Base-by-base conservation (phyloP, 2,329 filamentous ascomycete species). In the Talaromyces amestolkiae region DNA sequence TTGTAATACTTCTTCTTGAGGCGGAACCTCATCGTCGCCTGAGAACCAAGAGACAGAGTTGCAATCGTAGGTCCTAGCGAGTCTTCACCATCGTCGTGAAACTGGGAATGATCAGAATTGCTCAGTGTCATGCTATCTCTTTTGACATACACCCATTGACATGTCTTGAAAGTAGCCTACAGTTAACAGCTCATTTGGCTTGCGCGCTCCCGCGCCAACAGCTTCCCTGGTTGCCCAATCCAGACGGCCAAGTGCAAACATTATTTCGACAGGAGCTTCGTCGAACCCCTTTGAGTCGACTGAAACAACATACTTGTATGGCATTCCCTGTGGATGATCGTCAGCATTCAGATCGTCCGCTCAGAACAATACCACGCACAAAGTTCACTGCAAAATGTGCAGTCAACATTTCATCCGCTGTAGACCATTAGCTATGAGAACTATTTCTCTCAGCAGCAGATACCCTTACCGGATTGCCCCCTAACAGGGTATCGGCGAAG, bases 41-140 rank as follows among this genome's bases (percentile, higher is more conserved):
- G 78, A 0, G 77, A 78, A 3, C 86, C 86, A 0, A 88, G 76
- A 0, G 82, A 85, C 56, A 85, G 74, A 0, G 85, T 86, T 0
- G 83, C 82, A 49, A 87, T 85, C 0, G 81, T 84, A 0, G 84
- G 82, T 0, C 86, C 85, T 0, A 88, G 79, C 0, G 81, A 82
- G 1, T 68, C 71, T 72, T 88, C 85, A 24, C 86, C 86, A 62
- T 88, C 86, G 69, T 87, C 85, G 70, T 88, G 86, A 71, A 83
- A 87, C 74, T 84, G 15, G 27, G n/a, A 63, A 37, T 8, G 9
- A 33, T 66, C 59, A 66, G 60, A 24, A 58, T 17, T 17, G 35
- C 37, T 24, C 2, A 11, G 43, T 1, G 8, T 27, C 33, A 17
- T 5, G 22, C 58, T 19, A 45, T 2, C 27, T 47, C n/a, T n/a